Conservation (phyloP, 139 green algal genomes). For the Yamagishiella unicocca region DNA sequence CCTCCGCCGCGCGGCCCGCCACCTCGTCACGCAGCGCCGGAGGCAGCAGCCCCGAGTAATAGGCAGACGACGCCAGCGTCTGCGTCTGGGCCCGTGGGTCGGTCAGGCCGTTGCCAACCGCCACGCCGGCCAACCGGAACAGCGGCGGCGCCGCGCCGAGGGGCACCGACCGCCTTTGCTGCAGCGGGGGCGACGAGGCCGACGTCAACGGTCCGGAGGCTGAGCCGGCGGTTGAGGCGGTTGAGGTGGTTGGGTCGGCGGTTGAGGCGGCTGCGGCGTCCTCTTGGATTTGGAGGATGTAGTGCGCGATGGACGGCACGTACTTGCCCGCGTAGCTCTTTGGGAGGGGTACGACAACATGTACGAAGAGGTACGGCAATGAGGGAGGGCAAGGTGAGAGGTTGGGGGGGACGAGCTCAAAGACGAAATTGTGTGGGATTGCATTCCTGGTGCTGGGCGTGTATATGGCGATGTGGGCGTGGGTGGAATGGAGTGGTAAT, state of each 20-base stretch:
- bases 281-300: conserved; percentile 67
- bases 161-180: background rate
- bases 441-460: too few species aligned
- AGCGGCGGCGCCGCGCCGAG: background rate
- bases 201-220: background rate
- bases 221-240: background rate
- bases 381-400: too few species aligned
- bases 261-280: background rate
- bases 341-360: background rate
- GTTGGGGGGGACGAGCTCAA: too few species aligned
- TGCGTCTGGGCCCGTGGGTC: conserved; percentile 71
- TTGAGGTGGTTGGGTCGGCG: background rate
- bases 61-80: conserved; percentile 63
- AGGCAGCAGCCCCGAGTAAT: conserved; percentile 70
- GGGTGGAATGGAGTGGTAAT: too few species aligned
- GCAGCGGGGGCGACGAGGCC: conserved; percentile 6
- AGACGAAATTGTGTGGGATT: too few species aligned
- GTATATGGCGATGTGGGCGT: too few species aligned
- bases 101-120: conserved; percentile 67
- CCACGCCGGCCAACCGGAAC: conserved; percentile 36
- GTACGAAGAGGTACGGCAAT: too few species aligned
- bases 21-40: conserved; percentile 49
- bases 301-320: conserved; percentile 73
- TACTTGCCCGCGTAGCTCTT: conserved; percentile 76
- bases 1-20: conserved; percentile 2